Base-by-base conservation (phyloP, 1,139 yeast genomes). In the Candida frijolesensis region DNA sequence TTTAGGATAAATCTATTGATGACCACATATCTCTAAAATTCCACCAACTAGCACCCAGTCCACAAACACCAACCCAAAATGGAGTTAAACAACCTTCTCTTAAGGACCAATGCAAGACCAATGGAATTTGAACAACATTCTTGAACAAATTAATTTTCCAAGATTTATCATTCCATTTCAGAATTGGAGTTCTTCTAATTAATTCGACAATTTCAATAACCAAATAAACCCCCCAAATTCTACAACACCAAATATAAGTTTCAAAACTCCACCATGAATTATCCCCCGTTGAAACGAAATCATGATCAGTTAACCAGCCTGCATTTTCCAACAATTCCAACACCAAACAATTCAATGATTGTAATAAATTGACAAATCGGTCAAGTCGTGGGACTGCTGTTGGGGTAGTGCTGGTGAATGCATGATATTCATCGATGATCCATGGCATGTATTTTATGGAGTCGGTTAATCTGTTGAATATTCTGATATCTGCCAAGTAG, bases 61-160 rank as follows among this genome's bases (percentile, higher is more conserved):
- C 82, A 59, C 77, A 76, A 9, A 76, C 55, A 4, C 80, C 82
- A 7, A 77, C 81, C 81, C 82, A 76, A 62, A 76, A 76, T 35
- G 80, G 80, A 42, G 73, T 61, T 56, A 81, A 70, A 55, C 84
- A 80, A 1, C 85, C 86, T 10, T 78, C 79, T 50, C 72, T 71
- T 50, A 79, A 66, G 18, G 84, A 78, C 86, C 86, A 82, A 63
- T 82, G 85, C 15, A 79, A 67, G 42, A 82, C 84, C 60, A 82
- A 71, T 2, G 86, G 86, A 39, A 82, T 57, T 57, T 81, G 84
- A 27, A 81, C 70, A 29, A 61, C 69, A 52, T 76, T 76, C 47
- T 67, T 67, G 57, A 76, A 74, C 48, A 77, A 57, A 11, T 54
- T 54, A 40, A 76, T 67, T 49, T 61, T 64, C 80, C 80, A 75